Conservation (phyloP, 352 stramenopile genomes). For the Globisporangium irregulare region DNA sequence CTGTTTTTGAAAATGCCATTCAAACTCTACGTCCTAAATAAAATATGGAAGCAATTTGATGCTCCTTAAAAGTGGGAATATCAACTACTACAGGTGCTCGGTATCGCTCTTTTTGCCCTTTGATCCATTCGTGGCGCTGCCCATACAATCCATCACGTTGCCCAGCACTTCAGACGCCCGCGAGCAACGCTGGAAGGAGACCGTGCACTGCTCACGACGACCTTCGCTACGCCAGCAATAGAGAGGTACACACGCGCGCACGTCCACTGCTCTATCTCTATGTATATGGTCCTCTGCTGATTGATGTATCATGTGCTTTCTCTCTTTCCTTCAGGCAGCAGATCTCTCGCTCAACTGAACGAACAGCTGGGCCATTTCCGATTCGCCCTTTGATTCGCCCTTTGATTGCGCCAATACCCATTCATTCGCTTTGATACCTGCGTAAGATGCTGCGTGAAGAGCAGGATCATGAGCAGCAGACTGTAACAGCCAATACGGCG, state of each 20-base stretch:
- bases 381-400: constrained; percentile 5
- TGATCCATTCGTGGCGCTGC: constrained; percentile 8
- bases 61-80: neutral
- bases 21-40: neutral
- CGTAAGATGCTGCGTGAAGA: constrained; percentile 4
- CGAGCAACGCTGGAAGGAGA: neutral
- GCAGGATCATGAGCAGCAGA: neutral
- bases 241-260: neutral
- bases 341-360: neutral
- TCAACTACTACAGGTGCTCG: neutral
- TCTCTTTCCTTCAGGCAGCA: neutral
- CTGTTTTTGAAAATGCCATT: neutral
- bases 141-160: constrained; percentile 3
- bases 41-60: neutral
- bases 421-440: neutral
- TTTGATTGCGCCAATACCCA: constrained; percentile 1
- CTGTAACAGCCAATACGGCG: neutral
- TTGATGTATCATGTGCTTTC: neutral
- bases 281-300: neutral
- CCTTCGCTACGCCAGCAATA: constrained; percentile 6
- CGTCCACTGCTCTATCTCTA: neutral
- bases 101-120: neutral
- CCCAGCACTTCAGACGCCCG: neutral
- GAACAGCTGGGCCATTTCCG: neutral
- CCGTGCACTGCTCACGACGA: neutral